These are phyloP conservation scores for Diutina rugosa DNA, from an alignment of 1,139 yeast genomes.

Conservation along the genomic window DNA sequence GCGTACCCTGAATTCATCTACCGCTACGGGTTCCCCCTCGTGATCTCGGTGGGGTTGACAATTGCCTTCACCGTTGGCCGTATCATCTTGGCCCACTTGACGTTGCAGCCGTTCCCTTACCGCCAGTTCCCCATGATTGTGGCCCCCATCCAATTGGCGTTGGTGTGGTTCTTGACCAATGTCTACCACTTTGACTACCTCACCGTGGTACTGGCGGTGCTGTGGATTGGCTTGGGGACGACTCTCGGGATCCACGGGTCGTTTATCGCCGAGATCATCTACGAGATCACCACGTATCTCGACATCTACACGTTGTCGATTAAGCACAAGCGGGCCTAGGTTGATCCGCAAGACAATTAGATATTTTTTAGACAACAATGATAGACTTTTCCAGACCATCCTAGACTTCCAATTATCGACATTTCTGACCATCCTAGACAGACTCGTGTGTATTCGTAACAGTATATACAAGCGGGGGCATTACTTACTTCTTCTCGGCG, in stretches of 20 bases:
- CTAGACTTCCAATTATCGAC: neutral
- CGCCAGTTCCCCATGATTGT: conserved; percentile 56
- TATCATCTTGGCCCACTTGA: conserved; percentile 79
- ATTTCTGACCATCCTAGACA: neutral
- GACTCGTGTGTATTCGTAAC: neutral
- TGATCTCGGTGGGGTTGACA: conserved; percentile 59
- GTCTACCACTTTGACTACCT: conserved; percentile 23
- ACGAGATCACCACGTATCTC: conserved; percentile 68
- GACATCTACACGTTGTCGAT: conserved; percentile 81
- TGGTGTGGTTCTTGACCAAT: conserved; percentile 25
- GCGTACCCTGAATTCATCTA: conserved; percentile 39
- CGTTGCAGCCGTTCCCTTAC: conserved; percentile 65
- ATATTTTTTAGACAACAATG: neutral
- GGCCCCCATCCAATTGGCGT: conserved; percentile 44
- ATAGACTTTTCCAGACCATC: neutral
- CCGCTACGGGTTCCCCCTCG: conserved; percentile 41
- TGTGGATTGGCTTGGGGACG: conserved; percentile 68
- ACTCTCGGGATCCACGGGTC: conserved; percentile 66
- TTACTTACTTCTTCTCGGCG: conserved; percentile 16
- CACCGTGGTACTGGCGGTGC: conserved; percentile 30
- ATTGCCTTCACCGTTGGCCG: conserved; percentile 82
- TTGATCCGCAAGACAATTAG: neutral
- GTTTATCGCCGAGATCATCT: conserved; percentile 72
- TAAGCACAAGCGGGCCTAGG: conserved; percentile 52
- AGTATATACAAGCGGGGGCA: conserved; percentile 5